Evolutionary conservation across 2,329 filamentous ascomycete genomes (phyloP).

Genomic region (Magnaporthiopsis incrustans): DNA sequence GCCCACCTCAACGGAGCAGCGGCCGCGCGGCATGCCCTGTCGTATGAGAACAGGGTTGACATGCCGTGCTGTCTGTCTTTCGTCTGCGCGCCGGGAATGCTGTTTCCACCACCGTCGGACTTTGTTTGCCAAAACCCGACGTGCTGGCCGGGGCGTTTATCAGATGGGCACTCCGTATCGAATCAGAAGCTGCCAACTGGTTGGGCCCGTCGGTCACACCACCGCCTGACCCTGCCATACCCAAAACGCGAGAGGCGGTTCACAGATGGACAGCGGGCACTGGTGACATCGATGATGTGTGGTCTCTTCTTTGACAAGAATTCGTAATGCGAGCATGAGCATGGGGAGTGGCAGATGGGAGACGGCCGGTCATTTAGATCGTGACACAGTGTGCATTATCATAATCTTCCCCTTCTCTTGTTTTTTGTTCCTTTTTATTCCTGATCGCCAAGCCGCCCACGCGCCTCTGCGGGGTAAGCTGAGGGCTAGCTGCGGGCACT

Average conservation of each 20-base stretch:
- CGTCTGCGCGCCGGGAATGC: neutral
- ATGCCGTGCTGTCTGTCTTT: no score
- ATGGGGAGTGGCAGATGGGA: neutral
- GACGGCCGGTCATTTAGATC: neutral
- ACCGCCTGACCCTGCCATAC: neutral
- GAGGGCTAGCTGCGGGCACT: no score
- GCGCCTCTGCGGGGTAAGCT: neutral
- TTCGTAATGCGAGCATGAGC: neutral
- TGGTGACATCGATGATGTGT: neutral
- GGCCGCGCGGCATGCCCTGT: no score
- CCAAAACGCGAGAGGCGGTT: neutral
- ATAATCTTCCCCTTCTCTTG: neutral
- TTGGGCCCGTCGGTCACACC: no score
- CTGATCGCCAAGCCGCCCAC: neutral
- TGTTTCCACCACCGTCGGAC: neutral
- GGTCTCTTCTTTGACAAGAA: neutral
- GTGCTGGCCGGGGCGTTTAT: neutral
- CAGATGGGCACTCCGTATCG: neutral
- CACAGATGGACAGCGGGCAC: neutral
- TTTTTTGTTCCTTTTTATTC: neutral
- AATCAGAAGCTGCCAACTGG: no score
- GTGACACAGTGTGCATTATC: neutral
- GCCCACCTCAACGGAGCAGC: no score
- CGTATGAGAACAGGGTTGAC: no score
- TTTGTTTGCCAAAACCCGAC: neutral